Base-by-base conservation (phyloP, 805 yeast genomes). In the Metschnikowia lachancei region DNA sequence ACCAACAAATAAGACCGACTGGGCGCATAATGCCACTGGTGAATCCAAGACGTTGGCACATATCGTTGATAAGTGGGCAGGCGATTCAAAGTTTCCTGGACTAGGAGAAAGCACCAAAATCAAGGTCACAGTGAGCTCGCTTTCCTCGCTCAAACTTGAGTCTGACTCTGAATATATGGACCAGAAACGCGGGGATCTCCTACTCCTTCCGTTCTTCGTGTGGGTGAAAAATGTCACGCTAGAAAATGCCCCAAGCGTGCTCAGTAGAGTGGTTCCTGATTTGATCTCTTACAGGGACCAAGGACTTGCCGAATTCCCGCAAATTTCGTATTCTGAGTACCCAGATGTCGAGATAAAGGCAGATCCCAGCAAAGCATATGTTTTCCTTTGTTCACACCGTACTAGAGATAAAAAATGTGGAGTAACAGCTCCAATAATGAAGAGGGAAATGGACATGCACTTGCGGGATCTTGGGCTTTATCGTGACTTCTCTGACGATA, bases 331-430 rank as follows among this genome's bases (percentile, higher is more conserved):
- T 35, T 40, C 49, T 2, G 49, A 41, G 24, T 54, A 68, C 22
- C 57, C 67, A 18, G 63, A 65, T 14, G 66, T 67, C 43, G 36
- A 52, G 11, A 62, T 80, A 3, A 66, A 62, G 28, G 41, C 53
- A 18, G 65, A 67, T 45, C 28, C 49, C 4, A 55, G 59, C 48
- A 63, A 63, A 36, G 63, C 85, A 1, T 78, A 76, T 56, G 72
- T 92, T 1, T 76, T 94, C 40, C 65, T 94, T 42, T 92, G 99
- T 59, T 91, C 97, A 0, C 99, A 92, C 65, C 74, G 76, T 41
- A 87, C 95, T 10, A 82, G 98, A 64, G 99, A 92, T 62, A 91
- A 89, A 63, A 74, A 92, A 51, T 92, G 99, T 66, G 97, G 97
- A 40, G 73, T 89, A 39, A 88, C 97, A 1, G 98, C 98, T 0